Base-by-base conservation (phyloP, 805 yeast species). In the Cyberlindnera euphorbiiphila region DNA sequence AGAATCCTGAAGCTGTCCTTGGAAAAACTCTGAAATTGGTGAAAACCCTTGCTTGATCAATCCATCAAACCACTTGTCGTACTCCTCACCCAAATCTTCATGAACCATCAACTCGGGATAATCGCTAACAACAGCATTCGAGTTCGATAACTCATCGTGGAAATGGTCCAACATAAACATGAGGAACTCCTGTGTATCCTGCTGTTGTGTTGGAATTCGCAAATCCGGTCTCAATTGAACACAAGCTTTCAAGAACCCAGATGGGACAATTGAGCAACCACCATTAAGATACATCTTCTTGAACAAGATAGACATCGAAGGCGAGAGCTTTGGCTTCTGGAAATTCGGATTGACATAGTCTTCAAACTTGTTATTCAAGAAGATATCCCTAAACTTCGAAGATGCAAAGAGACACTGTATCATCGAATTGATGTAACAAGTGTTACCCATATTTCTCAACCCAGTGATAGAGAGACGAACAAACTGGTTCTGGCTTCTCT, bases 161-260 rank as follows among this genome's bases (percentile, higher is more conserved):
- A 85, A 56, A 44, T 77, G 68, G 51, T 81, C 89, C 45, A 84
- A 60, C 9, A 83, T 46, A 42, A 83, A 75, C 55, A 82, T 67
- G 29, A 85, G 59, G 51, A 82, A 82, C 49, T 85, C 93, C 37
- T 84, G 87, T 2, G 89, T 80, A 56, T 85, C 94, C 53, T 85
- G 93, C 51, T 85, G 94, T 50, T 81, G 86, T 47, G 71, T 59
- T 0, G 91, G 91, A 10, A 84, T 81, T 45, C 66, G 64, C 37
- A 82, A 69, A 49, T 80, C 85, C 0, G 88, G 88, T 46, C 81
- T 76, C 16, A 81, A 52, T 6, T 61, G 43, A 16, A 74, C 59
- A 34, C 80, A 62, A 2, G 65, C 57, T 31, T 78, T 68, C 28
- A 83, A 64, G 50, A 84, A 82, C 29, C 76, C 73, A 8, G 74